Percentiles rank a stretch among this genome's conserved stretches.
phyloP scores from a whole-genome alignment of 2,329 filamentous ascomycete species.

The Penicillium sp. region DNA sequence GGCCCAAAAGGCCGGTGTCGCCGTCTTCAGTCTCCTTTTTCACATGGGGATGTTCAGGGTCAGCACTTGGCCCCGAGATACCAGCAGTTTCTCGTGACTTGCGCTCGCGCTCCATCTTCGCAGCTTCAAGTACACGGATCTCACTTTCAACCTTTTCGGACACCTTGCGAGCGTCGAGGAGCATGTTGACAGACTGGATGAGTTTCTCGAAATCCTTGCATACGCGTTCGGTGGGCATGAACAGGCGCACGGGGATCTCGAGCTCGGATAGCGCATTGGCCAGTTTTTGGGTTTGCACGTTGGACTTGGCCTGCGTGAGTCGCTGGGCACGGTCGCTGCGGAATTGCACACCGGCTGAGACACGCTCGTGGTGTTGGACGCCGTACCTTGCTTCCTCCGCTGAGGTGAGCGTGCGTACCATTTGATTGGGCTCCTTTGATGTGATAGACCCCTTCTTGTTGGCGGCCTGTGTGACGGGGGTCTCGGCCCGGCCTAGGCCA shows the following conservation, averaged over 20 bases:
- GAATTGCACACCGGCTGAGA: conserved; percentile 84
- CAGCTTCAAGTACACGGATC: conserved; percentile 48
- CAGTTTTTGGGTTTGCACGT: conserved; percentile 52
- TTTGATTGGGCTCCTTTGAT: conserved; percentile 44
- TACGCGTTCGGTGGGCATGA: conserved; percentile 53
- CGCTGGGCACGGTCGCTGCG: conserved; percentile 62
- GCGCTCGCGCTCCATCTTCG: conserved; percentile 41
- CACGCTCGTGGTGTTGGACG: conserved; percentile 78
- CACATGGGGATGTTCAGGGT: conserved; percentile 31
- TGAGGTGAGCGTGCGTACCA: conserved; percentile 69
- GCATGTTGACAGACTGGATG: conserved; percentile 47
- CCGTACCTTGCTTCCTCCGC: conserved; percentile 79
- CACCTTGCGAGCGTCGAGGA: conserved; percentile 51
- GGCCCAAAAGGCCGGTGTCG: conserved; percentile 13
- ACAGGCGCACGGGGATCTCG: conserved; percentile 47
- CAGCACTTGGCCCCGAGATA: conserved; percentile 1
- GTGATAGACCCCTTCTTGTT: conserved; percentile 41
- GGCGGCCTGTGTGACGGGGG: conserved; percentile 32
- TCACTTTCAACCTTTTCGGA: conserved; percentile 51
- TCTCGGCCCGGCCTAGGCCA: conserved; percentile 40
- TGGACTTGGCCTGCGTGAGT: conserved; percentile 52
- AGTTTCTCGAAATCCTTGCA: conserved; percentile 52
- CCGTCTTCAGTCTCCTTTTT: conserved; percentile 39
- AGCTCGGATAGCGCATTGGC: conserved; percentile 49
- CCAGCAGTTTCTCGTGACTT: conserved; percentile 34